A percentile compares a stretch with the other conserved stretches of the same genome.
Conservation (phyloP, 768 basidiomycete genomes). For the Suillus brevipes region DNA sequence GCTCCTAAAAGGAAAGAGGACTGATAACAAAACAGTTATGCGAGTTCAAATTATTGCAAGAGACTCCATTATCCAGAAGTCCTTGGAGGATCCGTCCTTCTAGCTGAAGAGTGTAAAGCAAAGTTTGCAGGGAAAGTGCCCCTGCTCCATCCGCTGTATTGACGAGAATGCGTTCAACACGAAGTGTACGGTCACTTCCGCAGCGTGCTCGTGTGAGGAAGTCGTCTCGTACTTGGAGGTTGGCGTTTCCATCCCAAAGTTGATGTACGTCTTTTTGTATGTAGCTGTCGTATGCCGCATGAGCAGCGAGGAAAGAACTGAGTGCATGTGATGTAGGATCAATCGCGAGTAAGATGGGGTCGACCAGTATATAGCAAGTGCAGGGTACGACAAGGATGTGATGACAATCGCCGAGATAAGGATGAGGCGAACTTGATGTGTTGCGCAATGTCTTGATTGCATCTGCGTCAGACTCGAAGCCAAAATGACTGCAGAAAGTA, state of each 20-base stretch:
- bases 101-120: constrained; percentile 64
- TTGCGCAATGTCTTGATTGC: constrained; percentile 46
- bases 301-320: constrained; percentile 57
- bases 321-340: constrained; percentile 54
- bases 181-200: constrained; percentile 65
- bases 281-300: constrained; percentile 51
- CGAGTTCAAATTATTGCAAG: constrained; percentile 55
- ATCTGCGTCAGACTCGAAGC: constrained; percentile 11
- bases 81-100: constrained; percentile 55
- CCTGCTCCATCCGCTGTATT: constrained; percentile 41
- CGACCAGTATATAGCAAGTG: constrained; percentile 81
- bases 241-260: constrained; percentile 66
- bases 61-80: constrained; percentile 39
- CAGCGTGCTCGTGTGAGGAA: constrained; percentile 72
- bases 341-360: constrained; percentile 30
- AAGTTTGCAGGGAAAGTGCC: constrained; percentile 59
- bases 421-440: constrained; percentile 86
- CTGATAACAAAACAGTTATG: constrained; percentile 70
- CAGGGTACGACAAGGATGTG: constrained; percentile 85
- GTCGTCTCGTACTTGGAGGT: constrained; percentile 67
- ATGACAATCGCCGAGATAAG: constrained; percentile 86
- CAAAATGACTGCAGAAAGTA: constrained; percentile 20
- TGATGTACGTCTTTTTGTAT: constrained; percentile 64
- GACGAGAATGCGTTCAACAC: constrained; percentile 76
- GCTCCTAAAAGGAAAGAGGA: constrained; percentile 74